These are phyloP conservation scores for Boletus subparvulus DNA, from an alignment of 768 basidiomycete genomes.

Conservation along the genomic window DNA sequence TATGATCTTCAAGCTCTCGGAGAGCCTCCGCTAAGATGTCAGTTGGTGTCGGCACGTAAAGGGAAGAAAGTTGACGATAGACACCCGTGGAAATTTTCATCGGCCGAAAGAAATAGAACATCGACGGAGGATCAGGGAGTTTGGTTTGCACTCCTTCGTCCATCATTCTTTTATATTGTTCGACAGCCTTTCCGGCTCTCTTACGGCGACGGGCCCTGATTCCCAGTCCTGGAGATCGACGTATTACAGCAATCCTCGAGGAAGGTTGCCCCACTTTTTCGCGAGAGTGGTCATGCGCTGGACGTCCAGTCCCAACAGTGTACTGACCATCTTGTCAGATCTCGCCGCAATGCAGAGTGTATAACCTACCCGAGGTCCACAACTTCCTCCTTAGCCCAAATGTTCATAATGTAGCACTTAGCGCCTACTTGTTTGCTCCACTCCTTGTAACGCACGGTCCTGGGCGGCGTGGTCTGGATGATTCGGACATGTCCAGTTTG, in stretches of 20 bases:
- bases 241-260: not conserved
- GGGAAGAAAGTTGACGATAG: too few relatives aligned
- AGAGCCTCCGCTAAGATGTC: not conserved
- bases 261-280: not conserved
- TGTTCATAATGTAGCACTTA: too few relatives aligned
- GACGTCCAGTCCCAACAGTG: not conserved
- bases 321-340: not conserved
- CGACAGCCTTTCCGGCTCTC: fast-evolving
- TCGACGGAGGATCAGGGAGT: not conserved
- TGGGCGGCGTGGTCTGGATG: too few relatives aligned
- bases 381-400: too few relatives aligned
- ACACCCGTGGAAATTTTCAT: too few relatives aligned
- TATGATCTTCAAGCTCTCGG: fast-evolving
- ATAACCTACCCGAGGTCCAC: too few relatives aligned
- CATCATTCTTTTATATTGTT: not conserved
- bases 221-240: not conserved
- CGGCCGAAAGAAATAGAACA: not conserved
- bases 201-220: fast-evolving
- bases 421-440: too few relatives aligned
- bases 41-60: not conserved
- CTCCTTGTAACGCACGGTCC: too few relatives aligned
- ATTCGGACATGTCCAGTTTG: too few relatives aligned
- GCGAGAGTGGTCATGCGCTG: not conserved
- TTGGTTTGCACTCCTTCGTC: not conserved
- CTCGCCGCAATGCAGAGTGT: not conserved